Conservation (phyloP, 768 basidiomycete species). For the Pulveroboletus sp. region DNA sequence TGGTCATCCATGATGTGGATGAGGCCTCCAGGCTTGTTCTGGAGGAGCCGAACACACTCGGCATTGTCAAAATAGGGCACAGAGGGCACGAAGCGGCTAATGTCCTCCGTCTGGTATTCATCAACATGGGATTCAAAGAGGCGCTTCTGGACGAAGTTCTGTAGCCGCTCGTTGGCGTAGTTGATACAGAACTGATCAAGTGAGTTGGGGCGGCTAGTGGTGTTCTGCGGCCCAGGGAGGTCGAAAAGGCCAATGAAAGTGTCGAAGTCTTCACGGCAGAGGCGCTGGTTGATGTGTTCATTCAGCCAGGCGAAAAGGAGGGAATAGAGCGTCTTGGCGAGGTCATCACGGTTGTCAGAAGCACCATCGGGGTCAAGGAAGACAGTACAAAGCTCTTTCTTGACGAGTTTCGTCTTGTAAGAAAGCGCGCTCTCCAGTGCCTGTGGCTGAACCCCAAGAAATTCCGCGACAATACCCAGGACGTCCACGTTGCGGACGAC, state of each 20-base stretch:
- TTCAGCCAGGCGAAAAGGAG: slow-evolving; percentile 95
- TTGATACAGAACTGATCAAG: slow-evolving; percentile 97
- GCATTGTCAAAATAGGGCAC: slow-evolving; percentile 87
- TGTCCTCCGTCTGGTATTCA: slow-evolving; percentile 83
- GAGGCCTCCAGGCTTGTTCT: slow-evolving; percentile 85
- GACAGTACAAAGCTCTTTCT: slow-evolving; percentile 95
- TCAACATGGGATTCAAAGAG: slow-evolving; percentile 79
- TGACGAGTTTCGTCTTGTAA: slow-evolving; percentile 89
- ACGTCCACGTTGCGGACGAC: slow-evolving; percentile 85
- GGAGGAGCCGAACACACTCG: slow-evolving; percentile 83
- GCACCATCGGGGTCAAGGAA: slow-evolving; percentile 95
- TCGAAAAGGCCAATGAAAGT: slow-evolving; percentile 94
- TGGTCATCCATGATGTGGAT: slow-evolving; percentile 99
- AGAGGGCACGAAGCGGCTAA: slow-evolving; percentile 64
- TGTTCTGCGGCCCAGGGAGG: slow-evolving; percentile 90
- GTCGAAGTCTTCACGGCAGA: slow-evolving; percentile 90
- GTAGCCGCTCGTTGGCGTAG: slow-evolving; percentile 91
- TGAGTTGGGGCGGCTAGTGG: slow-evolving; percentile 84
- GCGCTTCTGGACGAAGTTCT: slow-evolving; percentile 74
- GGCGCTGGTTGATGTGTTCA: slow-evolving; percentile 92
- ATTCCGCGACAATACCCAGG: slow-evolving; percentile 83
- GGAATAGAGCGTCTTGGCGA: slow-evolving; percentile 91
- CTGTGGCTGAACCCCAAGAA: slow-evolving; percentile 75
- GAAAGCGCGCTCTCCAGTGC: slow-evolving; percentile 80
- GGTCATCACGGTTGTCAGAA: slow-evolving; percentile 89